Evolutionary conservation across 2,329 filamentous ascomycete genomes (phyloP), one percentile per base, ranked within the genome.

Genomic region (Coniella vitis): DNA sequence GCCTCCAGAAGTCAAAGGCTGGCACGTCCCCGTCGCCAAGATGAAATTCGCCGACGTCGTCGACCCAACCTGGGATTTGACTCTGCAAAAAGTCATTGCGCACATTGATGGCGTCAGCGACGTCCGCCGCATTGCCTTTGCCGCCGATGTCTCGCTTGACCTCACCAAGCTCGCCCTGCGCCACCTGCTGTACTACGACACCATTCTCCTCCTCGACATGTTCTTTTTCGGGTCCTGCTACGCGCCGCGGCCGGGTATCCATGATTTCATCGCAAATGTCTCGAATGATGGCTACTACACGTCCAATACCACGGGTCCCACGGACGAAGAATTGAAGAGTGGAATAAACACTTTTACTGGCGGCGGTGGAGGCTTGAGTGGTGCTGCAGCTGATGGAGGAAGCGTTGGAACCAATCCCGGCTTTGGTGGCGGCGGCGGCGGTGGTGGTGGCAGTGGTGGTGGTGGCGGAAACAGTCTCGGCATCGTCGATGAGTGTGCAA

Each of bases 191-290:
- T 95, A 94, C 72, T 96, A 97, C 66, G 88, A 91, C 61, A 91
- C 89, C 60, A 79, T 95, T 32, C 75, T 95, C 21, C 78, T 97
- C 46, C 79, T 97, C 10, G 93, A 98, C 68, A 87, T 96, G 58
- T 97, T 97, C 72, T 90, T 93, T 64, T 98, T 97, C 64, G 77
- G 83, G 29, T 88, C 87, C 37, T 91, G 94, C 59, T 98, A 98
- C 62, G 90, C 90, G 0, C 84, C 85, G 0, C 88, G 79, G 1
- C 71, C 88, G 0, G 84, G 87, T 34, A 84, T 98, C 50, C 80
- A 84, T 54, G 79, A 84, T 54, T 95, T 98, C 59, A 75, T 93
- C 29, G 75, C 79, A 37, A 88, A 96, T 60, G 43, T 44, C n/a
- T 43, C 43, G 38, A 53, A 43, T 38, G 47, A 53, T 29, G 51